Conservation (phyloP, 768 basidiomycete genomes). For the Mycena maculata region DNA sequence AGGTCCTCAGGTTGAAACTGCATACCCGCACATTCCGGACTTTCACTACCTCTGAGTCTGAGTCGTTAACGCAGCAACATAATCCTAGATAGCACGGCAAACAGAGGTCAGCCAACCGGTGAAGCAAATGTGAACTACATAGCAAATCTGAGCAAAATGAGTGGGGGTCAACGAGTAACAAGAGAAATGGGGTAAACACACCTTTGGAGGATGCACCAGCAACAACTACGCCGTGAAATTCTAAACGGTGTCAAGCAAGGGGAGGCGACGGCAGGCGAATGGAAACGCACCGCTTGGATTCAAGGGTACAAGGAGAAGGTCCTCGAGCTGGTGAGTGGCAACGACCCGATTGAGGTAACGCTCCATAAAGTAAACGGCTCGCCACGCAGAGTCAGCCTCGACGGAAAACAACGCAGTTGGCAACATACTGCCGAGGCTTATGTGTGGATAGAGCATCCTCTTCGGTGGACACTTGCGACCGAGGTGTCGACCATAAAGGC, state of each 20-base stretch:
- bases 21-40: no score
- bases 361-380: constrained; percentile 1
- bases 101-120: no score
- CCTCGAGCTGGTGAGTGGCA: constrained; percentile 4
- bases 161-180: not conserved
- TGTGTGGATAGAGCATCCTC: not conserved
- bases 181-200: not conserved
- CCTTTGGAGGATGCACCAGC: not conserved
- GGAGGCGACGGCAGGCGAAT: not conserved
- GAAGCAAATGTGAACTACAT: no score
- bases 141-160: no score
- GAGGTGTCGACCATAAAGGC: not conserved
- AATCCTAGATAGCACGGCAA: no score
- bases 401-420: constrained; percentile 1
- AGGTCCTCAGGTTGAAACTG: no score
- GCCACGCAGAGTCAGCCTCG: constrained; percentile 6
- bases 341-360: constrained; percentile 3
- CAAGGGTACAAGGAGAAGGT: constrained; percentile 4
- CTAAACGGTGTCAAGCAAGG: constrained; percentile 7
- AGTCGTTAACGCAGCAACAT: no score
- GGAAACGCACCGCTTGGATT: constrained; percentile 9
- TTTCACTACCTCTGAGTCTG: no score
- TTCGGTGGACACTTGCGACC: not conserved
- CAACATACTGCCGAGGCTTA: constrained; percentile 4
- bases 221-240: not conserved